These are phyloP conservation scores for Phanerodontia chrysosporium DNA, from an alignment of 768 basidiomycete species.

Conservation along the genomic window DNA sequence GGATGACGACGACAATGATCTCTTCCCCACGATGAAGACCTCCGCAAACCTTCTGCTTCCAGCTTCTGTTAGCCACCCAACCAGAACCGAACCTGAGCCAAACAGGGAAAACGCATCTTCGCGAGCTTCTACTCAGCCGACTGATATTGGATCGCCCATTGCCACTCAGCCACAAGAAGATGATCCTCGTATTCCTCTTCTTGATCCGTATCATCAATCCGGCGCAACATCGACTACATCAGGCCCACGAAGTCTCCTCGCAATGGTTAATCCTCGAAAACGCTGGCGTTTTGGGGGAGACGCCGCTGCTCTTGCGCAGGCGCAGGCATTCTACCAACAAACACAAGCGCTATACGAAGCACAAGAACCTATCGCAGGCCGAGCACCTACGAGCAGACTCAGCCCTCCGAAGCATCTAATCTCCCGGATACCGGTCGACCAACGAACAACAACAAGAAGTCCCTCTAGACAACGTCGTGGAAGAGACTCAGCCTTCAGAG, in stretches of 20 bases:
- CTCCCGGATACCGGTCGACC: neutral
- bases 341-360: neutral
- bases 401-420: conserved; percentile 2
- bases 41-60: neutral
- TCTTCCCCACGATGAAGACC: neutral
- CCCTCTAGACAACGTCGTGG: neutral
- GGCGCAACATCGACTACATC: conserved; percentile 12
- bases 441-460: neutral
- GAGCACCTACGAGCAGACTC: conserved; percentile 2
- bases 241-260: conserved; percentile 27
- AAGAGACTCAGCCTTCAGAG: conserved; percentile 22
- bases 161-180: neutral
- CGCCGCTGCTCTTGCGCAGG: neutral
- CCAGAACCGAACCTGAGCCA: neutral
- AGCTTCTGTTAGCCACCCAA: no score
- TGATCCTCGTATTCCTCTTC: neutral
- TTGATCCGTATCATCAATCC: neutral
- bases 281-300: conserved; percentile 12
- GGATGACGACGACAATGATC: neutral
- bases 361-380: neutral
- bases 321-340: neutral
- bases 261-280: conserved; percentile 31
- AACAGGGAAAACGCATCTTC: neutral
- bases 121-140: neutral
- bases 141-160: neutral